These are phyloP conservation scores for Rhizopogon hawkerae DNA, from an alignment of 1,284 basidiomycete genomes.

Conservation along the genomic window DNA sequence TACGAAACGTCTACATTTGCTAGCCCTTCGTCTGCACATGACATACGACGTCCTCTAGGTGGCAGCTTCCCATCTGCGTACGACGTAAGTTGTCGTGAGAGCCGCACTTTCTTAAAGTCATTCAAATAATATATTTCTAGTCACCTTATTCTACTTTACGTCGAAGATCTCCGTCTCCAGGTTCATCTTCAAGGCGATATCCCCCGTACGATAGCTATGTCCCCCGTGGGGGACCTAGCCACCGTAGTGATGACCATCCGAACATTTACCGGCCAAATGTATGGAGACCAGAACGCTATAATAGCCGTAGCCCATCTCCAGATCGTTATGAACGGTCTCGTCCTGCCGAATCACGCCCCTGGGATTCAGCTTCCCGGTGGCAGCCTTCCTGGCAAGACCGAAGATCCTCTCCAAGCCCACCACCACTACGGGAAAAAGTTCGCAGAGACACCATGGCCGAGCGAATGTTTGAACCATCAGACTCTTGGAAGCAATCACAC, in stretches of 20 bases:
- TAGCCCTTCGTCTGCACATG: conserved; percentile 12
- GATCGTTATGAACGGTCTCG: conserved; percentile 38
- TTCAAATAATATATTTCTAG: conserved; percentile 15
- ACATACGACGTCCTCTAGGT: conserved; percentile 23
- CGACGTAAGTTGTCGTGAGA: conserved; percentile 25
- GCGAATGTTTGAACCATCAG: conserved; percentile 63
- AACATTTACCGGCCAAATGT: conserved; percentile 36
- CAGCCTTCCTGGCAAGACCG: conserved; percentile 11
- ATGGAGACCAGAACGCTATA: conserved; percentile 30
- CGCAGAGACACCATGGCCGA: conserved; percentile 39
- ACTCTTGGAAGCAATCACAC: conserved; percentile 58
- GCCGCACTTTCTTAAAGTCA: background rate
- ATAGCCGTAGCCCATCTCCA: conserved; percentile 44
- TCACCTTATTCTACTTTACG: conserved; percentile 33
- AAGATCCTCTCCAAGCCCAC: conserved; percentile 27
- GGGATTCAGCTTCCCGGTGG: conserved; percentile 28
- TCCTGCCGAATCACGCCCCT: conserved; percentile 23
- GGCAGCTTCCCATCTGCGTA: conserved; percentile 15
- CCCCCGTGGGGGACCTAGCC: conserved; percentile 30
- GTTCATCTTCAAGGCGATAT: conserved; percentile 32
- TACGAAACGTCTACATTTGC: conserved; percentile 3
- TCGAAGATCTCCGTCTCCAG: conserved; percentile 40
- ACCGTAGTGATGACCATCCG: conserved; percentile 31
- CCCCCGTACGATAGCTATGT: conserved; percentile 42
- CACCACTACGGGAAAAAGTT: conserved; percentile 26